Evolutionary conservation across 2,329 filamentous ascomycete species (phyloP), one percentile per base, ranked within the genome.

Genomic region (Aspergillus tubingensis): DNA sequence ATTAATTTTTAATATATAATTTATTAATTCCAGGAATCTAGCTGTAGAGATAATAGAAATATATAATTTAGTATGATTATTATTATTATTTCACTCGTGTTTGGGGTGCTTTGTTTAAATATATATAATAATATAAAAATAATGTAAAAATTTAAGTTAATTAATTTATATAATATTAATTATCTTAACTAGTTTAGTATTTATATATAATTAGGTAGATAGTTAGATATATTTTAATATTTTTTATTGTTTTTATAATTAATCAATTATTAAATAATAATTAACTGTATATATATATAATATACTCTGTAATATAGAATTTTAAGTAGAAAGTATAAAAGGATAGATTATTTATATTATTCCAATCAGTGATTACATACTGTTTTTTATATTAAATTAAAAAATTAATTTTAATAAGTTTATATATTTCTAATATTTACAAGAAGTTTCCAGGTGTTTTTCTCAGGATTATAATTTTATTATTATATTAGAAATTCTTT

Each of bases 41-140:
- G 3, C 1, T 4, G 1, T 0, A 30, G 1, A 10, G 4, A 10
- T 30, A 10, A 30, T 1, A 30, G 3, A 30, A 1, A 39, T 6
- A n/a, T 30, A 30, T 10, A 30, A 30, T 30, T 30, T 30, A 30
- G 4, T 30, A 30, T 30, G 3, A 30, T 10, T 30, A 1, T 27
- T 30, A 10, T 8, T 10, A 10, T 30, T 30, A 10, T 1, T 30
- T 30, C 10, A 30, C 8, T 1, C 10, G 1, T 30, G 10, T 30
- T 10, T 30, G 3, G 27, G 4, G 8, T 30, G 8, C 27, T 30
- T 30, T 10, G 2, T 30, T 30, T 0, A 10, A 2, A 1, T 30
- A 30, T 30, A 30, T 30, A 30, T 30, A 30, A 30, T 30, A 10
- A 8, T 30, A 30, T 10, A 30, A 8, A 30, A 30, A 10, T 30